Percentiles rank a stretch among this genome's conserved stretches.
Conservation (phyloP, 148 eudicot species). For the Spergularia bocconei region DNA sequence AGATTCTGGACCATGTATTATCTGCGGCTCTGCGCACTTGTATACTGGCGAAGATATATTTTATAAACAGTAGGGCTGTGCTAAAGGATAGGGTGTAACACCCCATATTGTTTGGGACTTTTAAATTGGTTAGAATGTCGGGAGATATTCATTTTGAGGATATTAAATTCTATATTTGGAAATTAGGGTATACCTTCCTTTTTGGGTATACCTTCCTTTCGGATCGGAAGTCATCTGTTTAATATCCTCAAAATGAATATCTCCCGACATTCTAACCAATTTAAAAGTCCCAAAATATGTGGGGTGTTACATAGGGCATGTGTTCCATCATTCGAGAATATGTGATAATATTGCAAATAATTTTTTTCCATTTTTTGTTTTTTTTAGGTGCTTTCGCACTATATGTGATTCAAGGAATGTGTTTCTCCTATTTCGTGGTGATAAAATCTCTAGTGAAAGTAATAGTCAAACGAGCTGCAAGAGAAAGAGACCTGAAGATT, state of each 20-base stretch:
- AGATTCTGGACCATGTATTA: slow-evolving; percentile 2
- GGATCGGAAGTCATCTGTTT: too few relatives aligned
- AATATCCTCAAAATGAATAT: too few relatives aligned
- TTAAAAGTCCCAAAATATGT: too few relatives aligned
- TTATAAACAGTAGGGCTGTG: not conserved
- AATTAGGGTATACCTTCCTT: too few relatives aligned
- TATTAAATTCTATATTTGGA: too few relatives aligned
- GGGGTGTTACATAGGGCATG: too few relatives aligned
- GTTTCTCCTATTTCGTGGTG: slow-evolving; percentile 43
- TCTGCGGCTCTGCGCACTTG: not conserved
- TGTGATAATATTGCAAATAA: not conserved
- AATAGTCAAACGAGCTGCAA: slow-evolving; percentile 25
- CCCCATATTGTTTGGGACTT: too few relatives aligned
- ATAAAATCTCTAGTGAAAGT: slow-evolving; percentile 21
- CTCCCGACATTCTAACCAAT: too few relatives aligned
- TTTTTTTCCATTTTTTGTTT: not conserved
- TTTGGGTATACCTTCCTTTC: too few relatives aligned
- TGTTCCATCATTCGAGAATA: not conserved
- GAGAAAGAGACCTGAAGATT: slow-evolving; percentile 43
- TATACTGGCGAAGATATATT: not conserved
- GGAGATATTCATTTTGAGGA: too few relatives aligned
- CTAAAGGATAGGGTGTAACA: not conserved
- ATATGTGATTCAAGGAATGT: slow-evolving; percentile 66
- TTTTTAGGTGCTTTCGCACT: slow-evolving; percentile 62
- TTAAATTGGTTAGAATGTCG: too few relatives aligned